Percentiles rank a stretch among this genome's conserved stretches.
Evolutionary conservation across 2,329 filamentous ascomycete genomes (phyloP).

Genomic region (Claviceps sp.): DNA sequence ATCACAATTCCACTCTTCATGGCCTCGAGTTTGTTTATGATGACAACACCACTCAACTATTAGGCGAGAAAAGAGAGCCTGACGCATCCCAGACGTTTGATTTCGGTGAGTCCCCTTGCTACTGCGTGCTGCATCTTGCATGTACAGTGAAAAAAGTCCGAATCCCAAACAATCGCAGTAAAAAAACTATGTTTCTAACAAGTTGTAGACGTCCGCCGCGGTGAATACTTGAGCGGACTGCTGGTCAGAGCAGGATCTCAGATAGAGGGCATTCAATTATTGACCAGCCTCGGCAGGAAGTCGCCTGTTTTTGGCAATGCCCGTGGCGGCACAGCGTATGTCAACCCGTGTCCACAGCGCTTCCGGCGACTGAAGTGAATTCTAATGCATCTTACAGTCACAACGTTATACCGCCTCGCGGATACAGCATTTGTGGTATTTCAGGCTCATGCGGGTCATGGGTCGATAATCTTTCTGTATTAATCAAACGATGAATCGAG

Average conservation of each 20-base stretch:
- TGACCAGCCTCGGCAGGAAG: slow-evolving; percentile 78
- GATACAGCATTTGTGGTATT: slow-evolving; percentile 79
- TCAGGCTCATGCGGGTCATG: slow-evolving; percentile 68
- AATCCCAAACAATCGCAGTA: no score
- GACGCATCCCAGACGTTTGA: slow-evolving; percentile 60
- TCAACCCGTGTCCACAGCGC: slow-evolving; percentile 12
- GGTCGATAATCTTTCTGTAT: slow-evolving; percentile 75
- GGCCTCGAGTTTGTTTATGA: slow-evolving; percentile 91
- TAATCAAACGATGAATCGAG: slow-evolving; percentile 35
- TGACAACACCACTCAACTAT: slow-evolving; percentile 68
- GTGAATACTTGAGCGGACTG: slow-evolving; percentile 82
- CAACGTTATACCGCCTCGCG: slow-evolving; percentile 76
- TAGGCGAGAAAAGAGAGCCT: slow-evolving; percentile 68
- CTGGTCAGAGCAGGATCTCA: slow-evolving; percentile 65
- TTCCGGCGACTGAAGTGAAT: background rate
- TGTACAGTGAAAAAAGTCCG: no score
- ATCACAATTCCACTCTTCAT: slow-evolving; percentile 63
- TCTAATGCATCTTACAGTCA: slow-evolving; percentile 41
- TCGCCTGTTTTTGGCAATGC: slow-evolving; percentile 77
- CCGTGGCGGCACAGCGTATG: slow-evolving; percentile 69
- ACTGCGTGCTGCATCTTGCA: background rate
- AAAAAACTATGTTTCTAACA: background rate
- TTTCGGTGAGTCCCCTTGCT: slow-evolving; percentile 42
- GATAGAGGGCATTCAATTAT: slow-evolving; percentile 79
- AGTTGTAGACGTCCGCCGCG: slow-evolving; percentile 61